Percentiles rank a stretch among this genome's conserved stretches.
These are phyloP conservation scores for Bacterosira constricta DNA, from an alignment of 108 stramenopile species.

Conservation along the genomic window DNA sequence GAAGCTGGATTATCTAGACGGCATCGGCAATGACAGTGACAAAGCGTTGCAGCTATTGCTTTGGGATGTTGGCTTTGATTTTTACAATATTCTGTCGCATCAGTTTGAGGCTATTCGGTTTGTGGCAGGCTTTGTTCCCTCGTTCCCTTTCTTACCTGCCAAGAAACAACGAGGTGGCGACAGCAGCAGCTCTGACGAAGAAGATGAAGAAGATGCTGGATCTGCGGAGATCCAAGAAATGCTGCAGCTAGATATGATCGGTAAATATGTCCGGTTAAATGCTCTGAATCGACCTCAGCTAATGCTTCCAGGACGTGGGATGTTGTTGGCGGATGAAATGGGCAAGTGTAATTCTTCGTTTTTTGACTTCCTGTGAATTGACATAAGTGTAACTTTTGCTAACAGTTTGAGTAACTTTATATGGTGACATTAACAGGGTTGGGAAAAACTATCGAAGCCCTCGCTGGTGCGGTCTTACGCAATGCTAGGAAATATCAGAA, in stretches of 20 bases:
- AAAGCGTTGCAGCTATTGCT: constrained; percentile 25
- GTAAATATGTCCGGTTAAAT: not conserved
- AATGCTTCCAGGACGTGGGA: not conserved
- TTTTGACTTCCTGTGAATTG: no score
- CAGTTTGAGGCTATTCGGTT: constrained; percentile 53
- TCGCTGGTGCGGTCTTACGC: constrained; percentile 40
- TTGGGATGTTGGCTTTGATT: constrained; percentile 40
- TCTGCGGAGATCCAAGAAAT: constrained; percentile 9
- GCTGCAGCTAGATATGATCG: constrained; percentile 4
- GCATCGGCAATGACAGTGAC: constrained; percentile 4
- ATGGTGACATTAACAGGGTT: not conserved
- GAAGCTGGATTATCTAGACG: constrained; percentile 18
- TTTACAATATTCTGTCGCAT: constrained; percentile 24
- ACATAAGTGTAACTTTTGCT: no score
- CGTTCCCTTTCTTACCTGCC: constrained; percentile 50
- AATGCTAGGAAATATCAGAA: no score
- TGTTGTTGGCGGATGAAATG: constrained; percentile 41
- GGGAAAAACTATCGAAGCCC: constrained; percentile 42
- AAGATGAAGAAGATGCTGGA: not conserved
- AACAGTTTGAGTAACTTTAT: no score
- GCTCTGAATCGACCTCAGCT: constrained; percentile 5
- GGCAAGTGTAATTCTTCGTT: constrained; percentile 12
- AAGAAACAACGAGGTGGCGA: no score
- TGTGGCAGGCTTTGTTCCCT: constrained; percentile 29
- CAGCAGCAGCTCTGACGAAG: no score